These are phyloP conservation scores for Vigna unguiculata DNA, from an alignment of 306 rosid species.

Conservation along the genomic window DNA sequence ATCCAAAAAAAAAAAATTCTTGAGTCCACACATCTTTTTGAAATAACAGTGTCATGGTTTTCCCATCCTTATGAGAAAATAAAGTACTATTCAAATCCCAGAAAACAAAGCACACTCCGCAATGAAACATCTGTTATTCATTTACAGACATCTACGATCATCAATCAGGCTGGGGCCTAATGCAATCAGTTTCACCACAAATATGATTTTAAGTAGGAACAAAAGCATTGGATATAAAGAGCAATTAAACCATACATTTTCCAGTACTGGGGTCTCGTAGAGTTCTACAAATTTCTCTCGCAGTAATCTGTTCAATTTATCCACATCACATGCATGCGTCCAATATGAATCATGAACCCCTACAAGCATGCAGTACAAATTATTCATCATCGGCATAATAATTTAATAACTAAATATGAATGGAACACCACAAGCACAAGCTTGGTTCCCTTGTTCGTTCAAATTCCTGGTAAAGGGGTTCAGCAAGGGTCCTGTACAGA, in stretches of 20 bases:
- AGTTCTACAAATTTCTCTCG: slow-evolving; percentile 89
- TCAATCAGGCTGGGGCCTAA: not conserved
- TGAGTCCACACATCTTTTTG: slow-evolving; percentile 17
- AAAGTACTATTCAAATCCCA: slow-evolving; percentile 14
- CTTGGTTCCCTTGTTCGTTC: not conserved
- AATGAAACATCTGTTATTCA: slow-evolving; percentile 19
- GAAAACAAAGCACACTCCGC: slow-evolving; percentile 16
- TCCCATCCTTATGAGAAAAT: slow-evolving; percentile 16
- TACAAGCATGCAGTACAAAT: slow-evolving; percentile 50
- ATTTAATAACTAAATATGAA: slow-evolving; percentile 3
- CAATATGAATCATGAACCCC: slow-evolving; percentile 99
- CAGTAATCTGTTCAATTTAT: slow-evolving; percentile 78
- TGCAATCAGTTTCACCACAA: slow-evolving; percentile 8
- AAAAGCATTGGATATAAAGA: slow-evolving; percentile 33
- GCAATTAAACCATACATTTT: slow-evolving; percentile 62
- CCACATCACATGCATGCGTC: slow-evolving; percentile 97
- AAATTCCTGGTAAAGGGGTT: not conserved
- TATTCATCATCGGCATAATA: slow-evolving; percentile 7
- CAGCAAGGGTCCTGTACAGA: not conserved
- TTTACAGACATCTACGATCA: slow-evolving; percentile 10
- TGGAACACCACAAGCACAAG: slow-evolving; percentile 36
- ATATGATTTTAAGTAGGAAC: slow-evolving; percentile 18
- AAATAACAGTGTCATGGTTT: not conserved
- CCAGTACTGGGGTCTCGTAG: slow-evolving; percentile 82
- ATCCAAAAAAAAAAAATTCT: slow-evolving; percentile 2